phyloP scores from a whole-genome alignment of 257 asterid species.

The Eucommia ulmoides region DNA sequence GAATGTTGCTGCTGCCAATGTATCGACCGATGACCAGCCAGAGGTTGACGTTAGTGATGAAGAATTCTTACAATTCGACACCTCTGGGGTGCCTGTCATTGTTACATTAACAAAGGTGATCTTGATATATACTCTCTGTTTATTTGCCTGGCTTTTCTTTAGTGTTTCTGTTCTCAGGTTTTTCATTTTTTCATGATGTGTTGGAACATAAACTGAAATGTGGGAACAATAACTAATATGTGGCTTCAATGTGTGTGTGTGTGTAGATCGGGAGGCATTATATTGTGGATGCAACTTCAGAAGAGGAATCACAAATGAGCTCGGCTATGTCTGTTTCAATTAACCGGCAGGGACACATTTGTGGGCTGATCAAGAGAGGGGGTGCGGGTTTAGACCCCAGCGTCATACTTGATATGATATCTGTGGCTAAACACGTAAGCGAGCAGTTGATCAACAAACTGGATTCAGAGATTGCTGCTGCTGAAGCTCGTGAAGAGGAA shows the following conservation, averaged over 20 bases:
- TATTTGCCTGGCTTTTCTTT: no score
- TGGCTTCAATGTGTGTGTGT: no score
- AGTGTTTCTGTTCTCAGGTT: neutral
- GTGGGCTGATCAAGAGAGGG: conserved; percentile 81
- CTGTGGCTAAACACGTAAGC: conserved; percentile 62
- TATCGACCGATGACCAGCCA: conserved; percentile 51
- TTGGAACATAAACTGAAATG: no score
- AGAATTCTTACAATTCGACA: conserved; percentile 74
- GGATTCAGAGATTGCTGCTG: conserved; percentile 81
- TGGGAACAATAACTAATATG: no score
- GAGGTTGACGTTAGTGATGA: conserved; percentile 79
- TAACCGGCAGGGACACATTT: conserved; percentile 55
- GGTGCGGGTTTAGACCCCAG: conserved; percentile 74
- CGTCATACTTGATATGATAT: conserved; percentile 65
- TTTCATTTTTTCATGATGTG: no score
- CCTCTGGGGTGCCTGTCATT: conserved; percentile 60
- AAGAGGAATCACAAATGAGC: conserved; percentile 94
- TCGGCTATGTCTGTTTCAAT: conserved; percentile 72
- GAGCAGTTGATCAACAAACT: conserved; percentile 50
- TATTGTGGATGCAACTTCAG: conserved; percentile 75
- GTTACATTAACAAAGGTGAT: conserved; percentile 78
- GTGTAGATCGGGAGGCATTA: conserved; percentile 79
- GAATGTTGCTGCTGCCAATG: conserved; percentile 38
- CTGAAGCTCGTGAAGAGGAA: conserved; percentile 55
- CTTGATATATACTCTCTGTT: no score